Evolutionary conservation across 2,329 filamentous ascomycete species (phyloP), one percentile per base, ranked within the genome.

Genomic region (Pseudogymnoascus sp.): DNA sequence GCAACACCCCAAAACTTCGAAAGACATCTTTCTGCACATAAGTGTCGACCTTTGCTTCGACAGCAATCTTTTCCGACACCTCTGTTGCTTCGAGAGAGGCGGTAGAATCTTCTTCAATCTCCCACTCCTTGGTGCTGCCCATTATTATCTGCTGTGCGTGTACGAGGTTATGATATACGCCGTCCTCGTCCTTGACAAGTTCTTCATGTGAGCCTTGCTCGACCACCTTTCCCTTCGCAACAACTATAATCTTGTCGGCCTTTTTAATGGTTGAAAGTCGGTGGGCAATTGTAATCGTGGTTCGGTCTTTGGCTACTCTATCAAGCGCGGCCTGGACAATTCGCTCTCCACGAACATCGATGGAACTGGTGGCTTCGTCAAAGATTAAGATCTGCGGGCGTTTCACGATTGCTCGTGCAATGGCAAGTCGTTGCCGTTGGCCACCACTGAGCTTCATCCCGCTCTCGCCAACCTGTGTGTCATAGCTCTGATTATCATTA

Each of bases 401-500:
- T 63, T 87, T 84, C 55, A 92, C 81, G 64, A 93, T 90, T 39
- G 85, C 87, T 30, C 90, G 80, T 1, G 89, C 88, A 64, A 91
- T 92, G 2, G 89, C 88, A 23, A 95, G 81, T 4, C 91, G 84
- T 72, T 95, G 91, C n/a, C 90, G 84, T 72, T 96, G 91, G 0
- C 91, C 91, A n/a, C 90, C 89, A 9, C 88, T 91, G 1, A 95
- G 77, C 71, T 90, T 91, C 58, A 88, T 87, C 4, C 91, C 91
- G 28, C 83, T 83, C 70, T 93, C 90, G 1, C 91, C 91, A 1
- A 94, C 90, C 7, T 82, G 75, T 0, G 90, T 91, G 4, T 88
- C 81, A 69, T 92, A 92, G 1, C 85, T 84, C 77, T 89, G 28
- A 6, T 41, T 23, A 33, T 52, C 62, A 23, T 73, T 66, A 58